Percentiles rank a stretch among this genome's conserved stretches.
Evolutionary conservation across 441 rosid genomes (phyloP).

Genomic region (Gossypium lobatum): DNA sequence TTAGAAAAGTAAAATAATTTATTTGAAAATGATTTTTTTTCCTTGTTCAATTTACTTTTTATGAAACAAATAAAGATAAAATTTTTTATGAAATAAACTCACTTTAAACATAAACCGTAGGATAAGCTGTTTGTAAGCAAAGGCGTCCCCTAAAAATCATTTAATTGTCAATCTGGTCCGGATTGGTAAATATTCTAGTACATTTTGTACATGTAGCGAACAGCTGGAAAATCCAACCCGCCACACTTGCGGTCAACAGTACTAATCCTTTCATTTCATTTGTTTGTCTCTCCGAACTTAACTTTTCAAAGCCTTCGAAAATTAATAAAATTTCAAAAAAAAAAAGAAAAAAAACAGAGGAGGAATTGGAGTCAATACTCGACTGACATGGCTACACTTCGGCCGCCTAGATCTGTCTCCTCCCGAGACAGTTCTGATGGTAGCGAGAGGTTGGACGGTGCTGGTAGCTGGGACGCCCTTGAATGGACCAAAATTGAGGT

Average conservation of each 20-base stretch:
- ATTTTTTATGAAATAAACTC: too few species aligned
- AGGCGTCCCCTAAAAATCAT: too few species aligned
- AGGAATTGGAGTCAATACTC: background rate
- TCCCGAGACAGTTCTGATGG: constrained; percentile 39
- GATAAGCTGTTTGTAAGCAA: too few species aligned
- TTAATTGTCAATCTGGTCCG: background rate
- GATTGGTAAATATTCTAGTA: background rate
- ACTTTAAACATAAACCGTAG: too few species aligned
- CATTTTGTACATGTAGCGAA: background rate
- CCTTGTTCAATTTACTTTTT: too few species aligned
- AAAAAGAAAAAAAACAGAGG: background rate
- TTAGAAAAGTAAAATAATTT: too few species aligned
- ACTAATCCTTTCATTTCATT: background rate
- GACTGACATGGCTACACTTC: constrained; percentile 40
- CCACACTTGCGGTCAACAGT: background rate
- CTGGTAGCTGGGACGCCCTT: constrained; percentile 78
- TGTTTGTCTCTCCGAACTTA: background rate
- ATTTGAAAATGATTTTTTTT: too few species aligned
- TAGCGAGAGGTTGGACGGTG: constrained; percentile 62
- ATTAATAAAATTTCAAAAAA: background rate
- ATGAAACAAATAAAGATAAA: too few species aligned
- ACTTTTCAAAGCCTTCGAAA: background rate
- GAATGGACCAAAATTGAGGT: constrained; percentile 90
- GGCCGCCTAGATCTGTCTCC: constrained; percentile 44
- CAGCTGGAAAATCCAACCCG: background rate